These are phyloP conservation scores for Gossypium laxum DNA, from an alignment of 441 rosid genomes.

Conservation along the genomic window DNA sequence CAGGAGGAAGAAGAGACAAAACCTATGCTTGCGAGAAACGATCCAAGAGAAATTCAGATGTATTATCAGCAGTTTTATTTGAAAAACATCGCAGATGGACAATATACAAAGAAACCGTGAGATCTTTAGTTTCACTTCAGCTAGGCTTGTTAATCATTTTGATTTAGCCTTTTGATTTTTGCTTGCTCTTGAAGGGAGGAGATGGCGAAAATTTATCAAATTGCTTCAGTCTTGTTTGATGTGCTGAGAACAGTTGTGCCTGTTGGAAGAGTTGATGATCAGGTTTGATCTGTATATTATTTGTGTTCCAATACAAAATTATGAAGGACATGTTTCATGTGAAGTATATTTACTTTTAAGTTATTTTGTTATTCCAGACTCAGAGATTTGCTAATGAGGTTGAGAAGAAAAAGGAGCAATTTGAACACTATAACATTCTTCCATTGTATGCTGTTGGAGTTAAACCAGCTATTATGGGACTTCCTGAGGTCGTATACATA, in stretches of 20 bases:
- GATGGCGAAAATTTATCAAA: slow-evolving; percentile 76
- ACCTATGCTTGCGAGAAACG: slow-evolving; percentile 38
- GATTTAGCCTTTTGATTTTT: slow-evolving; percentile 18
- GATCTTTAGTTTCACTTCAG: slow-evolving; percentile 22
- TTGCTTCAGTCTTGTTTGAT: slow-evolving; percentile 74
- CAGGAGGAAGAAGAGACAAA: slow-evolving; percentile 58
- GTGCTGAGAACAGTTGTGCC: slow-evolving; percentile 61
- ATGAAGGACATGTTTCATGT: slow-evolving; percentile 10
- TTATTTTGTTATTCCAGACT: slow-evolving; percentile 38
- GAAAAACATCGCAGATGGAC: slow-evolving; percentile 48
- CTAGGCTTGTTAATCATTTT: slow-evolving; percentile 15
- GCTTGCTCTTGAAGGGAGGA: slow-evolving; percentile 59
- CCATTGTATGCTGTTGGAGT: slow-evolving; percentile 62
- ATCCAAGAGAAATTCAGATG: slow-evolving; percentile 61
- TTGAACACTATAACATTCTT: slow-evolving; percentile 68
- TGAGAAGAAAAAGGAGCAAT: slow-evolving; percentile 53
- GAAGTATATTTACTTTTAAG: slow-evolving; percentile 8
- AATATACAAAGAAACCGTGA: slow-evolving; percentile 61
- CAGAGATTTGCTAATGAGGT: slow-evolving; percentile 59
- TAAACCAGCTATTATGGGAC: slow-evolving; percentile 69
- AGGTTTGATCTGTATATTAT: slow-evolving; percentile 38
- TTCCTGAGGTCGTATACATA: slow-evolving; percentile 64
- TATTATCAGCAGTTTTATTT: slow-evolving; percentile 57
- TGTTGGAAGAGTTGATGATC: slow-evolving; percentile 34
- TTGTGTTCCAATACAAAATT: neutral